Percentiles rank a stretch among this genome's conserved stretches.
These are phyloP conservation scores for Cornus suecica DNA, from an alignment of 148 eudicot genomes.

Conservation along the genomic window DNA sequence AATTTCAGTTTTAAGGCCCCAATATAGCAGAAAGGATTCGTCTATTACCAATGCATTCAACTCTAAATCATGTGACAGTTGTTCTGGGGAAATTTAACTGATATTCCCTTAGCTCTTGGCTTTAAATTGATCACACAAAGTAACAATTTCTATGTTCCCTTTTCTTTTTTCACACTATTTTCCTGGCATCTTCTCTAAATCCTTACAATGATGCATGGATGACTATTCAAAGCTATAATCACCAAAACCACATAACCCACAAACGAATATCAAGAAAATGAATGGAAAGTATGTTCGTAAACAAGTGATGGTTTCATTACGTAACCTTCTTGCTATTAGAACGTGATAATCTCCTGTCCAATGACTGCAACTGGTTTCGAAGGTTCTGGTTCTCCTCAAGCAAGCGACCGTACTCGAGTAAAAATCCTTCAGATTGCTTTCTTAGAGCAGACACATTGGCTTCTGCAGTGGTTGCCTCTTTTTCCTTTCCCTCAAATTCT, in stretches of 20 bases:
- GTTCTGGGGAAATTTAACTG: background rate
- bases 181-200: background rate
- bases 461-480: conserved; percentile 33
- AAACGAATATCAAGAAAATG: background rate
- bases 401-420: conserved; percentile 45
- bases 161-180: background rate
- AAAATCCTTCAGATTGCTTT: conserved; percentile 49
- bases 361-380: conserved; percentile 33
- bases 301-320: conserved; percentile 7
- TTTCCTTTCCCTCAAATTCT: conserved; percentile 29
- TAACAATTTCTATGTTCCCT: background rate
- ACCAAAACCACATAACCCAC: background rate
- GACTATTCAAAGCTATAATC: background rate
- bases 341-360: conserved; percentile 27
- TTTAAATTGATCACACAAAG: background rate
- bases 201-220: background rate
- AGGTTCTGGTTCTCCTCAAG: conserved; percentile 46
- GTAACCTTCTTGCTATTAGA: conserved; percentile 31
- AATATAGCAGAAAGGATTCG: background rate
- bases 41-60: background rate
- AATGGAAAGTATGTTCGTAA: background rate
- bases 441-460: conserved; percentile 33
- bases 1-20: background rate
- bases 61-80: background rate
- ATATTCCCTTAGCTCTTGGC: background rate